Percentiles rank a stretch among this genome's conserved stretches.
These are phyloP conservation scores for Blepharisma undulans DNA, from an alignment of 169 alveolate species.

Conservation along the genomic window DNA sequence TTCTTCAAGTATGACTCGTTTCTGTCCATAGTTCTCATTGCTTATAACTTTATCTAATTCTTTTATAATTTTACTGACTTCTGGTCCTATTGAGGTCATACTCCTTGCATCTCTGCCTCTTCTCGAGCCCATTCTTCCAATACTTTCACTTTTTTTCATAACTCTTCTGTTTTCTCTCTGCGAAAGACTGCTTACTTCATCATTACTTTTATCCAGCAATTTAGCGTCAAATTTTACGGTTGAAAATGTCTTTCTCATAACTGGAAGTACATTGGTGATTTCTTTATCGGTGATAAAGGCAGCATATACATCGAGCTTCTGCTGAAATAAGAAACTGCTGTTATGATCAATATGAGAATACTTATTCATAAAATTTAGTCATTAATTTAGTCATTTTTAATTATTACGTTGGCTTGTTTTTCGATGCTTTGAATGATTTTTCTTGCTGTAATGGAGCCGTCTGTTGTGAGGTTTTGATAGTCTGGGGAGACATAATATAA, in stretches of 20 bases:
- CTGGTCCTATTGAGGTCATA: background rate
- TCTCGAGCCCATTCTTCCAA: background rate
- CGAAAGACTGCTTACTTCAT: background rate
- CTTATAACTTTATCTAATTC: background rate
- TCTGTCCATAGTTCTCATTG: background rate
- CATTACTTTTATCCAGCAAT: background rate
- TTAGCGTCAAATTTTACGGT: background rate
- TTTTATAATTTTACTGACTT: background rate
- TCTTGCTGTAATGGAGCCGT: background rate
- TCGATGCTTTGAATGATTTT: slow-evolving; percentile 15
- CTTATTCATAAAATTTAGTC: background rate
- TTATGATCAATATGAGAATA: background rate
- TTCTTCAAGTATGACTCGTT: background rate
- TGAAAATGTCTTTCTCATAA: background rate
- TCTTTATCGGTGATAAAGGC: background rate
- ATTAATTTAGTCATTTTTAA: background rate
- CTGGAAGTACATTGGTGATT: background rate
- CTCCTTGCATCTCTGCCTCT: background rate
- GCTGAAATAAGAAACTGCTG: background rate
- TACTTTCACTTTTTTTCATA: background rate
- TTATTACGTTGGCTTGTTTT: background rate
- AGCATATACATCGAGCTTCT: background rate
- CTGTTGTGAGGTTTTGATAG: background rate
- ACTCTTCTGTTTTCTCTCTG: background rate
- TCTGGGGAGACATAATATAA: slow-evolving; percentile 28